Percentiles rank a stretch among this genome's conserved stretches.
These are phyloP conservation scores for Diaporthe nobilis DNA, from an alignment of 2,329 filamentous ascomycete genomes.

Conservation along the genomic window DNA sequence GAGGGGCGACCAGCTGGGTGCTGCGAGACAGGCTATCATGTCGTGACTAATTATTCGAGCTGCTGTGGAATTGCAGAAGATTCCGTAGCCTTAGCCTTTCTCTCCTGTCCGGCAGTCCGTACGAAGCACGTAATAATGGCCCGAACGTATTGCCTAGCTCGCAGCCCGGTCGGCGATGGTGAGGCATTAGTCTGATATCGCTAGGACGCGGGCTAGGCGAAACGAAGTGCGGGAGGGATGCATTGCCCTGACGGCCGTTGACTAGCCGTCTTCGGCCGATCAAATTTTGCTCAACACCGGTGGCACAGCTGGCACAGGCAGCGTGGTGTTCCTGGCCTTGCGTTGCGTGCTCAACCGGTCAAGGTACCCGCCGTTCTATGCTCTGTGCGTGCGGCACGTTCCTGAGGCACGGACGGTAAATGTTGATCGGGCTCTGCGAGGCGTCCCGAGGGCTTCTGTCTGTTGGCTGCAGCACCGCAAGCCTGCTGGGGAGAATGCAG, in stretches of 20 bases:
- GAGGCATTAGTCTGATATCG: conserved; percentile 38
- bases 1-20: neutral
- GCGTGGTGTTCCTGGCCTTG: neutral
- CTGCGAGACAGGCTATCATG: conserved; percentile 7
- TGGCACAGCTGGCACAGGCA: conserved; percentile 1
- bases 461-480: conserved; percentile 17
- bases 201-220: conserved; percentile 14
- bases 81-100: neutral
- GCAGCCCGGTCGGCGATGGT: conserved; percentile 34
- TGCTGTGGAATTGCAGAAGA: conserved; percentile 23
- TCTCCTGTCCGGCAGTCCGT: neutral
- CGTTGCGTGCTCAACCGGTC: conserved; percentile 6
- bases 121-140: neutral
- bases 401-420: conserved; percentile 25
- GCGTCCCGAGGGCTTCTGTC: conserved; percentile 9
- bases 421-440: conserved; percentile 18
- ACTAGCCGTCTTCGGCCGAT: conserved; percentile 25
- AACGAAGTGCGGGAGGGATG: conserved; percentile 25
- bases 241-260: conserved; percentile 15
- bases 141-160: conserved; percentile 14
- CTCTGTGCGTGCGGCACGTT: conserved; percentile 25
- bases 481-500: conserved; percentile 1
- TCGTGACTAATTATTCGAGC: neutral
- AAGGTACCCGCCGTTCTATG: neutral
- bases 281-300: conserved; percentile 27